Evolutionary conservation across 257 asterid genomes (phyloP).

Genomic region (Forsythia suspensa): DNA sequence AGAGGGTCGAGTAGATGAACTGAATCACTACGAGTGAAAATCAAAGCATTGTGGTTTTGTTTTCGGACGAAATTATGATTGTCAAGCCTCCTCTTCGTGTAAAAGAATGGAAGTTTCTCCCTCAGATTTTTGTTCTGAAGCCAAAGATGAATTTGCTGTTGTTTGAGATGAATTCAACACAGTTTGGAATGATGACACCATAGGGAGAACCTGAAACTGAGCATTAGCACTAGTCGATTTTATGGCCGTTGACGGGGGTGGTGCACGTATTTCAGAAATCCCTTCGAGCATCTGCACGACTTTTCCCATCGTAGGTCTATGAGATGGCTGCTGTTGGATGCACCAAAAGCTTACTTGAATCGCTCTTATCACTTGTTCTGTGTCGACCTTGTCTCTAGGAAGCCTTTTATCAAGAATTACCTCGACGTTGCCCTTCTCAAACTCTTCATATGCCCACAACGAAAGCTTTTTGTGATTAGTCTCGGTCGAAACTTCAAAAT

Average conservation of each 20-base stretch:
- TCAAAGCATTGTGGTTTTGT: background rate
- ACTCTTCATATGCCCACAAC: conserved; percentile 72
- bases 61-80: background rate
- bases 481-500: conserved; percentile 34
- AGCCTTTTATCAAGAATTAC: conserved; percentile 53
- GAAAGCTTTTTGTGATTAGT: conserved; percentile 53
- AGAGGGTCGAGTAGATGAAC: too few relatives aligned
- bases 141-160: conserved; percentile 26
- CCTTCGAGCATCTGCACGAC: conserved; percentile 86
- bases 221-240: conserved; percentile 16
- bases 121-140: conserved; percentile 31
- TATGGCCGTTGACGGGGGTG: conserved; percentile 50
- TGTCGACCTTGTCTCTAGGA: conserved; percentile 40
- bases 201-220: conserved; percentile 29
- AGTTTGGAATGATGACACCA: conserved; percentile 38
- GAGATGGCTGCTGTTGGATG: conserved; percentile 75
- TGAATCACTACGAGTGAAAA: too few relatives aligned
- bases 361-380: conserved; percentile 49
- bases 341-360: conserved; percentile 77
- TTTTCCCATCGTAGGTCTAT: conserved; percentile 69
- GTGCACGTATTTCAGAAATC: conserved; percentile 41
- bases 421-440: conserved; percentile 55
- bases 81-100: background rate
- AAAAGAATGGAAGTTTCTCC: conserved; percentile 30
- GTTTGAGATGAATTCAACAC: conserved; percentile 22